Base-by-base conservation (phyloP, 1,139 yeast genomes). In the Kazachstania sp. region DNA sequence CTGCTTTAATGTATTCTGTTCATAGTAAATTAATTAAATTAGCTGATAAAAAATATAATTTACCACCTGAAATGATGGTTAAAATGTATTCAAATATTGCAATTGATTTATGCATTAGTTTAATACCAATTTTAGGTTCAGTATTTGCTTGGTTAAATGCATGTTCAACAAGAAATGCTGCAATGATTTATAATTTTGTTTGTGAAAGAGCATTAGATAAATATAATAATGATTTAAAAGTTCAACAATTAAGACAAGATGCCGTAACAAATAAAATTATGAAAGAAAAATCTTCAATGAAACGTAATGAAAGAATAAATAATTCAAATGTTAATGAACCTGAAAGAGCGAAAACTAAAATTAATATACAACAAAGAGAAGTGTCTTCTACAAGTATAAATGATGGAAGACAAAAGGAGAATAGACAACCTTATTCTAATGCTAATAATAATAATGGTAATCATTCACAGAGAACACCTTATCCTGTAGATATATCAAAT, bases 111-210 rank as follows among this genome's bases (percentile, higher is more conserved):
- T 56, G 85, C 35, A 77, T 88, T 39, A 75, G 92, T 2, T 69
- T 90, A 38, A 82, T 92, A 0, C 97, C 97, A 0, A 58, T 87
- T 3, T 66, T 88, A 36, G 97, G 97, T 1, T 71, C 80, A 2
- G 66, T 87, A 42, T 76, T 87, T 50, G 71, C 86, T 13, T 90
- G 95, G 88, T 54, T 90, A 64, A 78, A 86, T 63, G 85, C 82
- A 1, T 85, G 95, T 59, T 85, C 95, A n/a, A 85, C 96, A 0
- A 70, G 95, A 57, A 90, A 88, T 64, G 95, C 95, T 0, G 87
- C 88, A 0, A 59, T 86, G 58, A 72, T 86, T 7, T 87, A 80
- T 61, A 73, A 72, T 26, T 71, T 69, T 50, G 61, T 78, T 44
- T 63, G 66, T n/a, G 66, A 69, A 45, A 56, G 69, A 48, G 71